Percentiles rank a stretch among this genome's conserved stretches.
phyloP scores from a whole-genome alignment of 495 filamentous ascomycete genomes.

The Echria macrotheca region DNA sequence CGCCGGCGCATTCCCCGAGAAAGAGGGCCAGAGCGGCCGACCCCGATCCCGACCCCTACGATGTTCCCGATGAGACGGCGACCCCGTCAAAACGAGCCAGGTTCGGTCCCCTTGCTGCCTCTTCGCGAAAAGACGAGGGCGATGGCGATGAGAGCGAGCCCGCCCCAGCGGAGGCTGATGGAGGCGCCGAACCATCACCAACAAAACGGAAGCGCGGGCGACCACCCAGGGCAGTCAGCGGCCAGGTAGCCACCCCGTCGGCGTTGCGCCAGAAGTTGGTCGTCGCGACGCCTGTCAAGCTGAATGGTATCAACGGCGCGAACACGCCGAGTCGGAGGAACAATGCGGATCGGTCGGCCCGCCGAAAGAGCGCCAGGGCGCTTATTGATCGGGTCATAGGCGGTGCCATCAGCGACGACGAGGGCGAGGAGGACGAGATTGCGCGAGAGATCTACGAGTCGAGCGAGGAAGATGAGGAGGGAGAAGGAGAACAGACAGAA shows the following conservation, averaged over 20 bases:
- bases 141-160: conserved; percentile 1
- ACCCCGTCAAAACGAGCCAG: conserved; percentile 1
- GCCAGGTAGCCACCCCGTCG: conserved; percentile 26
- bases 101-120: background rate
- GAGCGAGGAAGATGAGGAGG: conserved; percentile 48
- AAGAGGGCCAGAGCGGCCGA: conserved; percentile 20
- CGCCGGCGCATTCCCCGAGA: conserved; percentile 5
- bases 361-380: conserved; percentile 74
- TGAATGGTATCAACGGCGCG: conserved; percentile 27
- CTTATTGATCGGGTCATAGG: conserved; percentile 60
- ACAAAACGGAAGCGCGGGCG: conserved; percentile 21
- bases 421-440: conserved; percentile 67
- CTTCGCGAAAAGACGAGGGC: background rate
- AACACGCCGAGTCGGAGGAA: conserved; percentile 53
- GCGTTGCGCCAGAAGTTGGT: conserved; percentile 22
- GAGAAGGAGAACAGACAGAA: conserved; percentile 29
- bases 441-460: conserved; percentile 64
- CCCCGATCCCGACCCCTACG: conserved; percentile 28
- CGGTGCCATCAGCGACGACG: conserved; percentile 65
- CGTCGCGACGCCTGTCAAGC: conserved; percentile 32
- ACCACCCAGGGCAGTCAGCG: conserved; percentile 22
- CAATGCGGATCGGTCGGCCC: conserved; percentile 76
- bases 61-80: conserved; percentile 19
- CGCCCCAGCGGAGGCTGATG: background rate
- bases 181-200: conserved; percentile 13